These are phyloP conservation scores for Beauveria brongniartii DNA, from an alignment of 2,329 filamentous ascomycete species.

Conservation along the genomic window DNA sequence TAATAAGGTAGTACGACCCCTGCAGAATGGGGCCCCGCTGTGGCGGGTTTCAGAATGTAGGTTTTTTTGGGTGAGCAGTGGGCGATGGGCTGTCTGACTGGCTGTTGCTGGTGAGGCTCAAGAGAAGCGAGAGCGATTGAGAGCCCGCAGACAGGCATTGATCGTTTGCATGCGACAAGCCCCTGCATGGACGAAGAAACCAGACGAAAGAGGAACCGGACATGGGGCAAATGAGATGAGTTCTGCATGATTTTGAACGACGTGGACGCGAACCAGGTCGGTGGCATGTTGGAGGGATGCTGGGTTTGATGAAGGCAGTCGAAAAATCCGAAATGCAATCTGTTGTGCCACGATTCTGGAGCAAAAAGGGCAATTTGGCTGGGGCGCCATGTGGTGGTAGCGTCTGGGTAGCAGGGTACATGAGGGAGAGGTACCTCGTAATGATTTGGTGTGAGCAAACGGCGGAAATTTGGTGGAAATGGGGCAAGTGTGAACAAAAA, in stretches of 20 bases:
- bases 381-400: neutral
- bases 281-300: neutral
- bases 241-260: neutral
- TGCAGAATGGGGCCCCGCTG: slow-evolving; percentile 5
- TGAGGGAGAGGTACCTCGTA: neutral
- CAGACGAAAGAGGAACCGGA: neutral
- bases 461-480: neutral
- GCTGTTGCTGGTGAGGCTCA: neutral
- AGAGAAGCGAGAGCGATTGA: neutral
- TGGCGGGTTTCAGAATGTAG: slow-evolving; percentile 10
- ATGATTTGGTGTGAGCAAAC: neutral
- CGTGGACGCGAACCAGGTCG: neutral
- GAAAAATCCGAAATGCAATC: neutral
- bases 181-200: neutral
- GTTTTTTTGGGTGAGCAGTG: neutral
- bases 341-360: neutral
- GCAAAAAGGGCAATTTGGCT: neutral
- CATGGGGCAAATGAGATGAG: neutral
- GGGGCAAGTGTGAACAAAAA: no score
- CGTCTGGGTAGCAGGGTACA: neutral
- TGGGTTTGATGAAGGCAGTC: neutral
- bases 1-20: neutral
- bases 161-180: neutral
- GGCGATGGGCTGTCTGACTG: neutral
- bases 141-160: neutral